Percentiles rank a stretch among this genome's conserved stretches.
Evolutionary conservation across 2,329 filamentous ascomycete genomes (phyloP).

Genomic region (Cladophialophora immunda): DNA sequence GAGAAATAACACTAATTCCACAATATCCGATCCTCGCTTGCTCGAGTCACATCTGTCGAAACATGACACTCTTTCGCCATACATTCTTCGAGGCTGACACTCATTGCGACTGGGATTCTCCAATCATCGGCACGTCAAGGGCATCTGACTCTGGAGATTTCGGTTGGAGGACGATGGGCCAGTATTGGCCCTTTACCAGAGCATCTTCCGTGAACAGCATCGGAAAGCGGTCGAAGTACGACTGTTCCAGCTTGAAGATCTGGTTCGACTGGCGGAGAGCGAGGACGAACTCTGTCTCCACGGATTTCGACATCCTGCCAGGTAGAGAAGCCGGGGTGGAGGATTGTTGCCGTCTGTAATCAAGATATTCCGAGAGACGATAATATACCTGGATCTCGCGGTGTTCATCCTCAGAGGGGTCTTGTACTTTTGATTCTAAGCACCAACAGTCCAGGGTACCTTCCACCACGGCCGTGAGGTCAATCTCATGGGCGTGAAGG

Average conservation of each 20-base stretch:
- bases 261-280: neutral
- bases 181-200: constrained; percentile 9
- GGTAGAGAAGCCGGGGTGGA: neutral
- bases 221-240: constrained; percentile 12
- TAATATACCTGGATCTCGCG: constrained; percentile 10
- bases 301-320: constrained; percentile 11
- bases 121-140: too few species aligned
- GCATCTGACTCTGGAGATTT: too few species aligned
- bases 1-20: too few species aligned
- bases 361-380: constrained; percentile 14
- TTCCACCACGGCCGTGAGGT: constrained; percentile 4
- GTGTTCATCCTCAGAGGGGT: too few species aligned
- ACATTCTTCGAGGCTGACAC: too few species aligned
- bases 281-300: constrained; percentile 18
- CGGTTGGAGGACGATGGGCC: too few species aligned
- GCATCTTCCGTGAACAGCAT: constrained; percentile 11
- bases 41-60: too few species aligned
- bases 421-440: constrained; percentile 13
- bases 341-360: too few species aligned
- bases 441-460: constrained; percentile 1
- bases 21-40: too few species aligned
- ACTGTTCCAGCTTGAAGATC: constrained; percentile 8
- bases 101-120: too few species aligned
- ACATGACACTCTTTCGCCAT: too few species aligned
- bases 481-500: constrained; percentile 8